These are phyloP conservation scores for Porogramme epimiltina DNA, from an alignment of 1,284 basidiomycete genomes.

Conservation along the genomic window DNA sequence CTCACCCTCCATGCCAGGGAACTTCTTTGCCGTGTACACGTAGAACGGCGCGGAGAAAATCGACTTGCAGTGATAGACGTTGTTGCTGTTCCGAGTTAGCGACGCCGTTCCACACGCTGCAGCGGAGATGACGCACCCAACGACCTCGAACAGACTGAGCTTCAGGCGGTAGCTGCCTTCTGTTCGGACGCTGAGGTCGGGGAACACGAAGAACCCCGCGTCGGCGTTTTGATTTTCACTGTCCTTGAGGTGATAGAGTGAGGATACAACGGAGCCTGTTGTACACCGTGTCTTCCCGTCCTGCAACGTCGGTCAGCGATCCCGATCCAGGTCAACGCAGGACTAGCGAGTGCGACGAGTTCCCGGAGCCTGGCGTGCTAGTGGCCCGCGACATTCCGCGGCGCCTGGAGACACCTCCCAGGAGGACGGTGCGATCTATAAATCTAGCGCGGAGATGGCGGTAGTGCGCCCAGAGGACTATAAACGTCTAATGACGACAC, in stretches of 20 bases:
- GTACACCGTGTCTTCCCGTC: slow-evolving; percentile 91
- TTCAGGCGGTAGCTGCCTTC: slow-evolving; percentile 90
- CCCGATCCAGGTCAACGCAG: no score
- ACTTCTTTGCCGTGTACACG: slow-evolving; percentile 93
- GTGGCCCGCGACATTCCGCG: no score
- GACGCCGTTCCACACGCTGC: no score
- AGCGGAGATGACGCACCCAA: slow-evolving; percentile 85
- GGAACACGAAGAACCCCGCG: slow-evolving; percentile 91
- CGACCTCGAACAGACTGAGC: slow-evolving; percentile 90
- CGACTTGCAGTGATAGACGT: slow-evolving; percentile 76
- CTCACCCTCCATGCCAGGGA: slow-evolving; percentile 90
- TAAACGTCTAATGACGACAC: no score
- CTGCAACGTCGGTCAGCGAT: slow-evolving; percentile 30
- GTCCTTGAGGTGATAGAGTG: slow-evolving; percentile 94
- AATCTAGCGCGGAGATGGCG: no score
- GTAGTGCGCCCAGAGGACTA: no score
- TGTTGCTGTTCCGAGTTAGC: slow-evolving; percentile 14
- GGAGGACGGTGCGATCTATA: no score
- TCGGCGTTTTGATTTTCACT: slow-evolving; percentile 82
- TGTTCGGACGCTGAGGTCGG: slow-evolving; percentile 84
- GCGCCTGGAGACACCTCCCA: no score
- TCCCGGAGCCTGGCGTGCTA: no score
- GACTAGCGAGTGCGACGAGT: no score
- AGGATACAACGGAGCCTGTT: slow-evolving; percentile 88
- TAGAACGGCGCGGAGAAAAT: slow-evolving; percentile 87